A percentile compares a stretch with the other conserved stretches of the same genome.
Conservation (phyloP, 345 rosid genomes). For the Eucalyptus guilfoylei region DNA sequence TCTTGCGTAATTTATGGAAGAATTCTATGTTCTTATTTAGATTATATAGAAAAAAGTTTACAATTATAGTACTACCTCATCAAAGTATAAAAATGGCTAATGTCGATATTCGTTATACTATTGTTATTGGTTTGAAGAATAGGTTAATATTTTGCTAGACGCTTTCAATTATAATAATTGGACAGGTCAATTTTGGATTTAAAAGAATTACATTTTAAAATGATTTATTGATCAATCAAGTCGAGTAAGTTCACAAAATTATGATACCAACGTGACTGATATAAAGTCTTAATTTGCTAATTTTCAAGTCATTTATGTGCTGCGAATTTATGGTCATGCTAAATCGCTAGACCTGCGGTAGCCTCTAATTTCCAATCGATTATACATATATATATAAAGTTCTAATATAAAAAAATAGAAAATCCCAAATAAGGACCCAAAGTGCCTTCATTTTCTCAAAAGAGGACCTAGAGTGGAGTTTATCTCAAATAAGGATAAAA, state of each 20-base stretch:
- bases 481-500: too few relatives aligned
- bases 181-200: too few relatives aligned
- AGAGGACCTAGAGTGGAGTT: too few relatives aligned
- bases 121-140: fast-evolving
- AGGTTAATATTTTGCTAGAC: neutral
- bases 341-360: neutral
- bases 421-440: too few relatives aligned
- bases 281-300: neutral
- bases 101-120: neutral
- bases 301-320: neutral
- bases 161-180: too few relatives aligned
- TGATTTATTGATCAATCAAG: fast-evolving
- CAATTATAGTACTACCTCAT: neutral
- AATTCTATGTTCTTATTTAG: too few relatives aligned
- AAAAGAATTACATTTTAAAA: neutral
- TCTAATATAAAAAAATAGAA: neutral
- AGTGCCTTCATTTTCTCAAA: too few relatives aligned
- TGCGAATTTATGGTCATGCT: fast-evolving
- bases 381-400: neutral
- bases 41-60: neutral
- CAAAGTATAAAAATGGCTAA: neutral
- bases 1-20: too few relatives aligned
- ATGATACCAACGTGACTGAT: fast-evolving
- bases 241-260: neutral
- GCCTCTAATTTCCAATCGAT: neutral